phyloP scores from a whole-genome alignment of 2,329 filamentous ascomycete genomes.

The Diaporthe eres region DNA sequence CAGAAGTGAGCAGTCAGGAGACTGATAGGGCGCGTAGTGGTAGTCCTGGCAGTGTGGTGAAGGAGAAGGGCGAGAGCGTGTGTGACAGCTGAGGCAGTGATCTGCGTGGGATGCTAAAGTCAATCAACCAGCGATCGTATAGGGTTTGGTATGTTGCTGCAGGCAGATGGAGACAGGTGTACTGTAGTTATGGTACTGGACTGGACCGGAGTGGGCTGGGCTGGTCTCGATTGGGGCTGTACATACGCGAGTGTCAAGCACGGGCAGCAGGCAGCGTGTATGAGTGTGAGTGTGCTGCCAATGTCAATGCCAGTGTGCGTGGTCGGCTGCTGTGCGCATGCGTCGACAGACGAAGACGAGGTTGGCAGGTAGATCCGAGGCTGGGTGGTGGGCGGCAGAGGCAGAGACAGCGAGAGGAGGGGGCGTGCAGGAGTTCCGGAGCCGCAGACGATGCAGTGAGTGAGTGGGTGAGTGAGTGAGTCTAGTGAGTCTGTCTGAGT shows the following conservation, averaged over 20 bases:
- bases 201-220: constrained; percentile 1
- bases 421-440: neutral
- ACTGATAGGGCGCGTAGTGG: constrained; percentile 15
- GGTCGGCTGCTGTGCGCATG: neutral
- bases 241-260: neutral
- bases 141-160: constrained; percentile 10
- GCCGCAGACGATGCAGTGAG: neutral
- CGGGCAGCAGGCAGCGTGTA: neutral
- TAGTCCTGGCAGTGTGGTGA: constrained; percentile 5
- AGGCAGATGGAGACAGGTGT: constrained; percentile 21
- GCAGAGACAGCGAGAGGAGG: neutral
- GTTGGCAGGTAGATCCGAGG: constrained; percentile 27
- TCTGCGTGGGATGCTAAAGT: constrained; percentile 28
- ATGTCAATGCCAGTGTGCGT: neutral
- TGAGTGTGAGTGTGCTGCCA: neutral
- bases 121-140: constrained; percentile 25
- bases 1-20: constrained; percentile 33
- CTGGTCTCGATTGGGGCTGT: neutral
- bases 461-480: neutral
- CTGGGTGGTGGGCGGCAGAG: constrained; percentile 6
- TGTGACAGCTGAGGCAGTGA: constrained; percentile 19
- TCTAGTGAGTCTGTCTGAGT: constrained; percentile 3
- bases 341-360: neutral
- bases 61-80: neutral
- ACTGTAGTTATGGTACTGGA: neutral